Evolutionary conservation across 163 green algal species (phyloP).

Genomic region (Scenedesmus sp.): DNA sequence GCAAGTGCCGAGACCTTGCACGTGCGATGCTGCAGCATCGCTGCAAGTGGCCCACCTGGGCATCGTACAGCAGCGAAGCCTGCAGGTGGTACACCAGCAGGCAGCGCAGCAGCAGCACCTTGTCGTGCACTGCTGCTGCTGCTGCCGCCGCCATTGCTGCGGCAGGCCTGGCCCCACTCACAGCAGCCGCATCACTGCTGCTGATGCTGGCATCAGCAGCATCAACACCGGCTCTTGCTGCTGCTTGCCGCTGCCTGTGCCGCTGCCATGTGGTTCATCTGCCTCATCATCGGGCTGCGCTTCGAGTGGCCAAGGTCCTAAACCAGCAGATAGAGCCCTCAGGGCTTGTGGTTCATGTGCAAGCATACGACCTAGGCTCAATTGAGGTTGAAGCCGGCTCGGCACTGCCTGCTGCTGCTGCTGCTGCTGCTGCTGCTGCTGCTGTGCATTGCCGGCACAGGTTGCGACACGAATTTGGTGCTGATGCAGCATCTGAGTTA

Average conservation of each 20-base stretch:
- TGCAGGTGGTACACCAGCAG: slow-evolving; percentile 65
- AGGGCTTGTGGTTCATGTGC: background rate
- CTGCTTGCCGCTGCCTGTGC: slow-evolving; percentile 32
- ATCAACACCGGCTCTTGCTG: background rate
- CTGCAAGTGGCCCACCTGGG: background rate
- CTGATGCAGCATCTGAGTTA: slow-evolving; percentile 35
- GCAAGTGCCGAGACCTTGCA: background rate
- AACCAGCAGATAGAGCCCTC: background rate
- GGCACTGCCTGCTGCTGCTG: slow-evolving; percentile 15
- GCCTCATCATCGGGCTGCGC: background rate
- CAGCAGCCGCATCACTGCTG: background rate
- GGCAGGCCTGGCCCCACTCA: background rate
- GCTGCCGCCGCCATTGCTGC: background rate
- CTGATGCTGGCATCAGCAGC: background rate
- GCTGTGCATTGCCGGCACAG: background rate
- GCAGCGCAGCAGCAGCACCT: slow-evolving; percentile 46
- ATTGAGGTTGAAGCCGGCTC: background rate
- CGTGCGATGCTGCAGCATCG: background rate
- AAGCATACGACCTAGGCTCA: background rate
- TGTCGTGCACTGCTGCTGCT: slow-evolving; percentile 14
- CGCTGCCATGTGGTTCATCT: background rate
- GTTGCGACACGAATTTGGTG: slow-evolving; percentile 11
- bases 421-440: slow-evolving; percentile 31
- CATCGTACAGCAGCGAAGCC: slow-evolving; percentile 62
- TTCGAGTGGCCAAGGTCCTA: slow-evolving; percentile 4